Base-by-base conservation (phyloP, 2,329 filamentous ascomycete species). In the Hypoxylon rubiginosum region DNA sequence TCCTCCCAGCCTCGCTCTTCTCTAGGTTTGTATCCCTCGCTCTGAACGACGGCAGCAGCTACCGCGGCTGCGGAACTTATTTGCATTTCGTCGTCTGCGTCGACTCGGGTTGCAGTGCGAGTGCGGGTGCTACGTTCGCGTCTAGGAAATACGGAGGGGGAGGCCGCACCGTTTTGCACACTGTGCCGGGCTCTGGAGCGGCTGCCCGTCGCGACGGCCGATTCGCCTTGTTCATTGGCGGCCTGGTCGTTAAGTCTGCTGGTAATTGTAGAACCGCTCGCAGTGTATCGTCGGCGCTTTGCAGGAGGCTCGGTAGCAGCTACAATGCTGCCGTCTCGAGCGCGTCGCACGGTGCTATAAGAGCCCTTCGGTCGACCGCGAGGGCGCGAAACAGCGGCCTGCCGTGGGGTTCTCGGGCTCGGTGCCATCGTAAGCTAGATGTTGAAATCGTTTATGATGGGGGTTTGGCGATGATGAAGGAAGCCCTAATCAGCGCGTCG, bases 1-100 rank as follows among this genome's bases (percentile, higher is more conserved):
- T 99, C 96, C 75, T 97, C 94, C 94, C 95, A 99, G 56, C 93
- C 93, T 68, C 95, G 90, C 82, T 99, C 96, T 81, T 99, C 96
- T 75, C 96, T 88, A 32, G 96, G 96, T 78, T 99, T 99, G 81
- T 98, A 98, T 54, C 95, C 94, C 82, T 98, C 96, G 74, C 90
- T 94, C 76, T 97, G 94, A 72, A 93, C 92, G 64, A 96, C 91
- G 3, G 92, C 91, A 5, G 93, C 94, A 54, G 94, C 93, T 24
- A 94, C 92, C 28, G 94, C 94, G 11, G 95, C 93, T n/a, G 91
- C 93, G 49, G 92, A 95, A 73, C 91, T 93, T 79, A 92, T 97
- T 70, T 92, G 88, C 77, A 92, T 92, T 71, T 83, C 85, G 69
- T 87, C 86, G 65, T 82, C 81, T 61, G 83, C 83, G 60, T 83